Conservation (phyloP, 2,329 filamentous ascomycete genomes). For the Lasiodiplodia citricola region DNA sequence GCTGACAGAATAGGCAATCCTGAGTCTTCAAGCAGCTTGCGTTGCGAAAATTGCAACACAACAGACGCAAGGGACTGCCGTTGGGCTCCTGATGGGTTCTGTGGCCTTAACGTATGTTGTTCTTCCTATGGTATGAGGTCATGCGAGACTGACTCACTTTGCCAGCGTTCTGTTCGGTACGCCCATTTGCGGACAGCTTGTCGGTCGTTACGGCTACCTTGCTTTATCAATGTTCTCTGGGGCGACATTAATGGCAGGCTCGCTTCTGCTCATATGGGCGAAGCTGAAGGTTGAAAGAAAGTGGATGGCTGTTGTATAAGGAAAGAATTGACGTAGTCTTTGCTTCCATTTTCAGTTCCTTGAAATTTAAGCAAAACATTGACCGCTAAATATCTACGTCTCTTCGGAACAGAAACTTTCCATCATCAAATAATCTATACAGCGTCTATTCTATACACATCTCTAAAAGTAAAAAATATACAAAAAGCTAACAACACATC, state of each 20-base stretch:
- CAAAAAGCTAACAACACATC: too few species aligned
- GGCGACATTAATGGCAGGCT: background rate
- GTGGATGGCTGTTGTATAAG: background rate
- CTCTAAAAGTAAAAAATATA: too few species aligned
- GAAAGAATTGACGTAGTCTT: background rate
- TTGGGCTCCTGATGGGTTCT: constrained; percentile 11
- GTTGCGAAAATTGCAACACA: background rate
- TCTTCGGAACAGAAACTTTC: too few species aligned
- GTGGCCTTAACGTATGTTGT: constrained; percentile 7
- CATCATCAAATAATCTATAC: too few species aligned
- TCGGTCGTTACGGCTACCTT: constrained; percentile 1
- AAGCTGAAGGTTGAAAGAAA: background rate
- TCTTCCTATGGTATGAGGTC: too few species aligned
- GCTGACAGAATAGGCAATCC: background rate
- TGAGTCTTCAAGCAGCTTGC: constrained; percentile 3
- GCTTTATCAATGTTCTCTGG: constrained; percentile 11
- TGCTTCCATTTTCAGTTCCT: background rate
- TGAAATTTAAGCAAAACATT: too few species aligned
- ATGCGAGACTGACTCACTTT: background rate
- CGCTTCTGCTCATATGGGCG: background rate
- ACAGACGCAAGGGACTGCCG: constrained; percentile 5
- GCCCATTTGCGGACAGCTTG: constrained; percentile 11
- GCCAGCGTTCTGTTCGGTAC: constrained; percentile 8
- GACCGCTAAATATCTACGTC: too few species aligned
- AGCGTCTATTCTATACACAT: too few species aligned